Evolutionary conservation across 2,329 filamentous ascomycete species (phyloP).

Genomic region (Aspergillus pseudoglaucus): DNA sequence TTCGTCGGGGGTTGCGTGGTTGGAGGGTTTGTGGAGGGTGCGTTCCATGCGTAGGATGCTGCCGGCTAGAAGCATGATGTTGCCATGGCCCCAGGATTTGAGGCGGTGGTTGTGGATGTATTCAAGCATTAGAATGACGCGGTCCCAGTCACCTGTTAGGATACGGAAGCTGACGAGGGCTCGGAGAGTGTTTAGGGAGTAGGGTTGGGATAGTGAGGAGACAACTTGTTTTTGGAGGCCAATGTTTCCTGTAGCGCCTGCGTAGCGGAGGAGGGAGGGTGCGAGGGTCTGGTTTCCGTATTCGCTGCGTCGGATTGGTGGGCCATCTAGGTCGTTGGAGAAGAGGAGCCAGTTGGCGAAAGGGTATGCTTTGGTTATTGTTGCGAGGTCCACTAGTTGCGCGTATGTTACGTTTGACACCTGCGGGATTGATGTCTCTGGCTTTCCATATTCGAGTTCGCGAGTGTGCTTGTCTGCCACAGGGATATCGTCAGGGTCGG

Average conservation of each 20-base stretch:
- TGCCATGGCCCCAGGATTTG: slow-evolving; percentile 34
- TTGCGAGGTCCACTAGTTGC: slow-evolving; percentile 46
- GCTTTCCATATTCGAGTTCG: neutral
- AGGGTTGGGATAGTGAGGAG: slow-evolving; percentile 23
- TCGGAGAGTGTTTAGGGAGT: slow-evolving; percentile 30
- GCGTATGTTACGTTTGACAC: slow-evolving; percentile 45
- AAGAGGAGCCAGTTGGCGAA: slow-evolving; percentile 51
- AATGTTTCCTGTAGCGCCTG: slow-evolving; percentile 43
- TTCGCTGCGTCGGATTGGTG: slow-evolving; percentile 41
- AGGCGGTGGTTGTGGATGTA: slow-evolving; percentile 27
- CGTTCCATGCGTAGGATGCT: slow-evolving; percentile 36
- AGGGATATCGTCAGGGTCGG: slow-evolving; percentile 7
- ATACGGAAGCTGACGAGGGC: slow-evolving; percentile 31
- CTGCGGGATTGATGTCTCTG: slow-evolving; percentile 26
- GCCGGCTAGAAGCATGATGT: slow-evolving; percentile 28
- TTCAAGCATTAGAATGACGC: slow-evolving; percentile 24
- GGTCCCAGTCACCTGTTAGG: slow-evolving; percentile 27
- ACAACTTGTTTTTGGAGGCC: slow-evolving; percentile 25
- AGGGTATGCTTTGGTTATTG: slow-evolving; percentile 39
- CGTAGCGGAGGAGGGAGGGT: slow-evolving; percentile 50
- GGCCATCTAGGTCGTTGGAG: slow-evolving; percentile 48
- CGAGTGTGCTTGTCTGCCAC: slow-evolving; percentile 14
- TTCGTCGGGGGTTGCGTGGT: slow-evolving; percentile 5
- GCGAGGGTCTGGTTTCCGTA: slow-evolving; percentile 45
- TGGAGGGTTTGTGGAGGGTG: slow-evolving; percentile 9